Conservation (phyloP, 805 yeast species). For the Saitoella complicata region DNA sequence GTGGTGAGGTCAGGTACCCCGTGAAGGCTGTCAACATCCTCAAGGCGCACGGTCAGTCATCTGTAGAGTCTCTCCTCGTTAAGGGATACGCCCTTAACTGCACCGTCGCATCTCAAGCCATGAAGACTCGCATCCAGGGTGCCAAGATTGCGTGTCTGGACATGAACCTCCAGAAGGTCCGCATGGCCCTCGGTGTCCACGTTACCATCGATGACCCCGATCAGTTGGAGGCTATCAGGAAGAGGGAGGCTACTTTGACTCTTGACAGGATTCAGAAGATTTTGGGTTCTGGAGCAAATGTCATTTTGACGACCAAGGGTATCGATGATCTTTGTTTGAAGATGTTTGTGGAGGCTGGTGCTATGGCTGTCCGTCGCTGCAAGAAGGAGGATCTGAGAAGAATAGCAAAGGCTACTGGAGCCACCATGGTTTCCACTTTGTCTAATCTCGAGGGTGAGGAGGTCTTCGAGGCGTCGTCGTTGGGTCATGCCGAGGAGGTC, state of each 20-base stretch:
- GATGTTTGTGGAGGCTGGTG: slow-evolving; percentile 78
- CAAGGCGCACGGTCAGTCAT: slow-evolving; percentile 92
- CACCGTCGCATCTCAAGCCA: slow-evolving; percentile 94
- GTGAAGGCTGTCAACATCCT: slow-evolving; percentile 91
- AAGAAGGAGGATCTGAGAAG: slow-evolving; percentile 91
- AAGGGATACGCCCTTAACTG: slow-evolving; percentile 94
- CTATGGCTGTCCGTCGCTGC: slow-evolving; percentile 93
- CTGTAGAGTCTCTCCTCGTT: slow-evolving; percentile 70
- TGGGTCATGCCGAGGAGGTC: slow-evolving; percentile 85
- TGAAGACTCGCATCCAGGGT: slow-evolving; percentile 51
- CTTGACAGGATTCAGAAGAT: slow-evolving; percentile 70
- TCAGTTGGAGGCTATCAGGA: slow-evolving; percentile 80
- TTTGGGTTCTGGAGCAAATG: slow-evolving; percentile 80
- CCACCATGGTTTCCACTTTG: slow-evolving; percentile 70
- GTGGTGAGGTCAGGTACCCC: slow-evolving; percentile 85
- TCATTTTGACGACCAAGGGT: slow-evolving; percentile 83
- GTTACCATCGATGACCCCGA: slow-evolving; percentile 95
- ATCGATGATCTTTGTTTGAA: slow-evolving; percentile 85
- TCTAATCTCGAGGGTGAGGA: slow-evolving; percentile 94
- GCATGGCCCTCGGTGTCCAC: slow-evolving; percentile 97
- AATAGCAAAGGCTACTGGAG: slow-evolving; percentile 97
- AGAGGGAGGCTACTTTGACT: slow-evolving; percentile 74
- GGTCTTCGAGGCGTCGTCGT: slow-evolving; percentile 64
- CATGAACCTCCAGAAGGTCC: slow-evolving; percentile 84
- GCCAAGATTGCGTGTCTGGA: slow-evolving; percentile 83